Percentiles rank a stretch among this genome's conserved stretches.
Evolutionary conservation across 1,139 yeast species (phyloP).

Genomic region (Sporopachydermia cereana): DNA sequence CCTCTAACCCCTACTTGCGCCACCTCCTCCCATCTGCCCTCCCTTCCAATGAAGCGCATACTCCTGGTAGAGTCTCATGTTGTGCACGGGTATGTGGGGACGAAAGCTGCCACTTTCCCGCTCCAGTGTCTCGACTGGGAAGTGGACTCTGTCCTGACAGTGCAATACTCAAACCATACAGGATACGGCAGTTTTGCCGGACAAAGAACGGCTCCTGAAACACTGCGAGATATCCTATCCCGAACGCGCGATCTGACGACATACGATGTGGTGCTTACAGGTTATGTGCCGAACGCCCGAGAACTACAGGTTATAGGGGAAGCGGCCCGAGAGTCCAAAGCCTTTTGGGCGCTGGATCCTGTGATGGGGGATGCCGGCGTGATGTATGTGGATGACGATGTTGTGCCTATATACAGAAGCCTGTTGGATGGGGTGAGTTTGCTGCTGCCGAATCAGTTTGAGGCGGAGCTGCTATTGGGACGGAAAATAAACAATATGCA

Average conservation of each 20-base stretch:
- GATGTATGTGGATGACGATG: slow-evolving; percentile 46
- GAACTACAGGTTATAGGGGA: slow-evolving; percentile 27
- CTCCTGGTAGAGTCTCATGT: slow-evolving; percentile 51
- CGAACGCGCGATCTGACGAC: slow-evolving; percentile 21
- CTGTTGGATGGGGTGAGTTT: slow-evolving; percentile 38
- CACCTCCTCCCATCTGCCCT: no score
- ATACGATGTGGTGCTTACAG: slow-evolving; percentile 43
- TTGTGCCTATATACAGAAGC: slow-evolving; percentile 39
- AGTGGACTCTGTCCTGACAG: slow-evolving; percentile 52
- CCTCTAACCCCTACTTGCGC: no score
- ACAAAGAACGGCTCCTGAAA: slow-evolving; percentile 18
- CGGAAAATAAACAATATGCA: slow-evolving; percentile 27
- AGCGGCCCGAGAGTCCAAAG: slow-evolving; percentile 17
- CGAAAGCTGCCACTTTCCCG: slow-evolving; percentile 53
- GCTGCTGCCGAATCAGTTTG: slow-evolving; percentile 66
- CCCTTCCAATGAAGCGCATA: slow-evolving; percentile 15
- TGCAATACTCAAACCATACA: slow-evolving; percentile 56
- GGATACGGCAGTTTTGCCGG: slow-evolving; percentile 46
- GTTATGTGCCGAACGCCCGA: slow-evolving; percentile 44
- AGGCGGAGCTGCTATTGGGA: slow-evolving; percentile 46
- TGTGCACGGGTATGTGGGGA: slow-evolving; percentile 58
- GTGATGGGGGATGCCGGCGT: slow-evolving; percentile 70
- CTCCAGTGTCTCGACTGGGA: slow-evolving; percentile 56
- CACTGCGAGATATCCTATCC: slow-evolving; percentile 22
- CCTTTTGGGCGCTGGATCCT: slow-evolving; percentile 50